Evolutionary conservation across 2,329 filamentous ascomycete species (phyloP).

Genomic region (Calonectria pseudoturangicola): DNA sequence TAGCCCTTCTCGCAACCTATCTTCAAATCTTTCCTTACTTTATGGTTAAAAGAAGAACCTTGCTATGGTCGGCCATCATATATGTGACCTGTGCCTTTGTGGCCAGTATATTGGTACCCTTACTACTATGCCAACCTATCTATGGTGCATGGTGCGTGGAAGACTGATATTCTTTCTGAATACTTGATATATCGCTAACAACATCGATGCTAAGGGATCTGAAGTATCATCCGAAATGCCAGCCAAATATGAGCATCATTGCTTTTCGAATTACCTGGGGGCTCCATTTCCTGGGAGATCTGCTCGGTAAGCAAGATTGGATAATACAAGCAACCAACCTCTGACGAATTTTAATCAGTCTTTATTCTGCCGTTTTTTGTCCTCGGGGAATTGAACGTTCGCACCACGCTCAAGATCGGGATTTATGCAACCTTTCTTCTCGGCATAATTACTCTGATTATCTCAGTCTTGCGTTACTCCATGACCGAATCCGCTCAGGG

Average conservation of each 20-base stretch:
- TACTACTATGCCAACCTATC: background rate
- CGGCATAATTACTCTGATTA: background rate
- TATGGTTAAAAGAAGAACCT: constrained; percentile 1
- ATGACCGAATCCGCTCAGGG: background rate
- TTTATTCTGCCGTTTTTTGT: background rate
- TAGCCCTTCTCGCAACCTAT: background rate
- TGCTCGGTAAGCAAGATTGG: background rate
- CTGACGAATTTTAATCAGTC: background rate
- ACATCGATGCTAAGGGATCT: background rate
- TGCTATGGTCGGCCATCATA: background rate
- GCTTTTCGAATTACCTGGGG: background rate
- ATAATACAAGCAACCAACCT: background rate
- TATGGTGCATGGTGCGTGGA: background rate
- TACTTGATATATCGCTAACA: background rate
- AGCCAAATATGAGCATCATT: background rate
- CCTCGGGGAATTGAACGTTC: background rate
- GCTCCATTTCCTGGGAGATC: background rate
- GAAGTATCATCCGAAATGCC: background rate
- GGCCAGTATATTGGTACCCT: background rate
- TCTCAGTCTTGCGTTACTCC: background rate
- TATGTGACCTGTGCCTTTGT: background rate
- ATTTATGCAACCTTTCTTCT: background rate
- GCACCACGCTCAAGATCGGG: background rate
- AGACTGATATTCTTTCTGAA: background rate
- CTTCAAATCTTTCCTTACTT: background rate